A percentile compares a stretch with the other conserved stretches of the same genome.
Evolutionary conservation across 208 protist genomes (phyloP).

Genomic region (Acanthamoeba lenticulata): DNA sequence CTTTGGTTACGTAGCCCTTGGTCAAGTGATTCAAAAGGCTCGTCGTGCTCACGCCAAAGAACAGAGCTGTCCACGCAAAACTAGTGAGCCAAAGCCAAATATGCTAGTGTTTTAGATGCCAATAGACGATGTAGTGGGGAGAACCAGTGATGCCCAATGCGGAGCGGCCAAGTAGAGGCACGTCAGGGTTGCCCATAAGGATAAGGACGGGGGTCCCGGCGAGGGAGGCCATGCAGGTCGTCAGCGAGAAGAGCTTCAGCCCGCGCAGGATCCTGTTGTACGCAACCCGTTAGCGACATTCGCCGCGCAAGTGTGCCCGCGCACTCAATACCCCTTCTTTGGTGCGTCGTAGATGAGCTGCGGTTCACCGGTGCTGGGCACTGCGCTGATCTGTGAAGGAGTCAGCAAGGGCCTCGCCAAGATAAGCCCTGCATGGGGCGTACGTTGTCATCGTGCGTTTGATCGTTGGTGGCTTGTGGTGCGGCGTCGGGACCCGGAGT

Average conservation of each 20-base stretch:
- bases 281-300: too few relatives aligned
- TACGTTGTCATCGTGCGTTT: too few relatives aligned
- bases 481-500: too few relatives aligned
- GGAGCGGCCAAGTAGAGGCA: constrained; percentile 7
- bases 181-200: neutral
- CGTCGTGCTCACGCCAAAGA: constrained; percentile 46
- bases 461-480: too few relatives aligned
- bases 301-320: neutral
- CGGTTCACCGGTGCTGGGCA: too few relatives aligned
- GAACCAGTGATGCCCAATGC: constrained; percentile 3
- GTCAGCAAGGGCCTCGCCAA: too few relatives aligned
- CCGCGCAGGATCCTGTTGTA: neutral
- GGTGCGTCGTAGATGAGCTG: constrained; percentile 33
- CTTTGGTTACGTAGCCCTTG: constrained; percentile 32
- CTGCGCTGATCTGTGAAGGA: too few relatives aligned
- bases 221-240: constrained; percentile 11
- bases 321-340: constrained; percentile 21
- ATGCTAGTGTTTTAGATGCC: too few relatives aligned
- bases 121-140: too few relatives aligned
- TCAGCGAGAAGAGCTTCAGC: constrained; percentile 37
- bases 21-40: neutral
- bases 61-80: neutral
- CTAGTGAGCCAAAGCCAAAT: neutral
- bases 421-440: too few relatives aligned
- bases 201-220: constrained; percentile 7